Evolutionary conservation across 2,329 filamentous ascomycete genomes (phyloP), one percentile per base, ranked within the genome.

Genomic region (Hypoxylon sp.): DNA sequence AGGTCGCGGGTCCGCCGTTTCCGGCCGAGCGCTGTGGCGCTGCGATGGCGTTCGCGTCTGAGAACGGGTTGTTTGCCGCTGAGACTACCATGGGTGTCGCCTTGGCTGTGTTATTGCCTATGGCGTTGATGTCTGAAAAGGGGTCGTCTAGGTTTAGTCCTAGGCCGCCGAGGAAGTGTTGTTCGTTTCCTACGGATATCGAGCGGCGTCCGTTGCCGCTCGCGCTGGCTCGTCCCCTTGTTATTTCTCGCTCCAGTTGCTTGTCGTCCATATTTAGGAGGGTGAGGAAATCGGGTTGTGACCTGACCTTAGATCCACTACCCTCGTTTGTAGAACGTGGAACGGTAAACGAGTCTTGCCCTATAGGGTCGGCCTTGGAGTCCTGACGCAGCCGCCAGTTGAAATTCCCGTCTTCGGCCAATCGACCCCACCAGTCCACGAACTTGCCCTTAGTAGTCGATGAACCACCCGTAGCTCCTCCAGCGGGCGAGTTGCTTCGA

Each of bases 91-190:
- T 74, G 1, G 82, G 81, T 51, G 77, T 75, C 4, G 81, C 78
- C 62, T 81, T 81, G 52, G 81, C 80, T 1, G 81, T 82, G 46
- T 78, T 76, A 65, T 79, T 80, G 3, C 79, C 70, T 65, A 75
- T 72, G 29, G 79, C 79, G 69, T 86, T 83, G 50, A 75, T 72
- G 70, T 88, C 86, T 13, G 82, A 83, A 72, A 87, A 87, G 2
- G 85, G 85, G 67, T 86, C 70, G 3, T 80, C 77, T 33, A 83
- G 78, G 65, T 78, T 78, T 39, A 84, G 74, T 24, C 76, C 78
- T 4, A 85, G 76, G 1, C 76, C 77, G 11, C 80, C 78, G 4
- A 84, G 77, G 74, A 84, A 82, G 48, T 81, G 78, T n/a, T 80
- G 78, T n/a, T 80, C 78, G 35, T 73, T 75, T 17, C 79, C 78